phyloP scores from a whole-genome alignment of 257 asterid genomes.

The Apocynum venetum region DNA sequence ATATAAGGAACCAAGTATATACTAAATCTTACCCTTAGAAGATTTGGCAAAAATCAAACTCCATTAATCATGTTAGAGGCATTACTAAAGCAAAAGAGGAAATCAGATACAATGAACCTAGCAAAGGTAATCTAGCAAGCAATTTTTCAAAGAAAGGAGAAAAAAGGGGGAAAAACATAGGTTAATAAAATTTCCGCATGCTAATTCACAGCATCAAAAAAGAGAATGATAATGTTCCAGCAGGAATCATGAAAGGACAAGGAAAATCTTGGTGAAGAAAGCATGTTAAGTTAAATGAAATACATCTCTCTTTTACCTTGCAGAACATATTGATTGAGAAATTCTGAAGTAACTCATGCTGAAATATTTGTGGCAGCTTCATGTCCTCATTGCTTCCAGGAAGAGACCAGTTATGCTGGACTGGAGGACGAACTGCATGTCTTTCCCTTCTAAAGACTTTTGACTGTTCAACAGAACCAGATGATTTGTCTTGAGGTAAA shows the following conservation, averaged over 20 bases:
- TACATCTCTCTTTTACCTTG: conserved; percentile 48
- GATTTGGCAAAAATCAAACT: neutral
- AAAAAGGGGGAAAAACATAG: neutral
- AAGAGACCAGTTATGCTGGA: conserved; percentile 91
- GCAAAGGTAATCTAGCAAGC: neutral
- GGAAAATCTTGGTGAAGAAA: neutral
- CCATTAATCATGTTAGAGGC: neutral
- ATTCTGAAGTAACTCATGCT: conserved; percentile 96
- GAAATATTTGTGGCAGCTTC: conserved; percentile 84
- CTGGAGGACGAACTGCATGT: conserved; percentile 97
- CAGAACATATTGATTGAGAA: conserved; percentile 92
- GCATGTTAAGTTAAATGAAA: neutral
- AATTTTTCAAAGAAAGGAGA: neutral
- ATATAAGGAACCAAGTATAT: too few relatives aligned
- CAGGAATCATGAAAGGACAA: neutral
- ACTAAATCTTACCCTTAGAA: too few relatives aligned
- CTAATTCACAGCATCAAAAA: neutral
- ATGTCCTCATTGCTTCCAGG: conserved; percentile 50
- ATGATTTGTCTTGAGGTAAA: conserved; percentile 62
- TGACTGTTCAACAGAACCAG: conserved; percentile 59
- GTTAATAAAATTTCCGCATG: neutral
- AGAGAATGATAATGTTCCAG: neutral
- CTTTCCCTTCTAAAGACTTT: conserved; percentile 67
- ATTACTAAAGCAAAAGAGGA: neutral
- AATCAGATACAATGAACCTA: neutral